Evolutionary conservation across 495 filamentous ascomycete species (phyloP), one percentile per base, ranked within the genome.

Genomic region (Podospora pseudopauciseta): DNA sequence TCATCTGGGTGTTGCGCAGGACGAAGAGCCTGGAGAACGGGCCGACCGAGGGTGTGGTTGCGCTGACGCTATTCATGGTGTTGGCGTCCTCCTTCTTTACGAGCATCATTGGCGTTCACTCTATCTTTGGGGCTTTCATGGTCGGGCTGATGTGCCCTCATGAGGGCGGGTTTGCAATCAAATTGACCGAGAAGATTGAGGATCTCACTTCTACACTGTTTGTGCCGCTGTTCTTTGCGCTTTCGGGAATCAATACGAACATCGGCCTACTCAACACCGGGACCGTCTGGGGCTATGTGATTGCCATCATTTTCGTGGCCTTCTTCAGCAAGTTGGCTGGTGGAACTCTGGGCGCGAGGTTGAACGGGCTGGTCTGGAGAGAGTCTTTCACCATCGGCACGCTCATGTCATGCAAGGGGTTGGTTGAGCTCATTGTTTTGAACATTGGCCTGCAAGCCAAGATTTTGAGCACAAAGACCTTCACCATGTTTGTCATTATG

Each of bases 401-500:
- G 27, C 77, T 97, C 74, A 97, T 97, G 94, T 95, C 91, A 76
- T 97, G 94, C 77, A 97, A 97, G 77, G 94, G 94, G 63, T 82
- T 97, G 65, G 91, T 97, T 0, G 94, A 97, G 77, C 82, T 97
- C 55, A 97, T 97, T 78, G 94, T 97, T 1, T 76, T 97, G 88
- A 97, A 97, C 72, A 96, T 97, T 75, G 94, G 94, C 18, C 84
- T 96, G 15, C 90, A 95, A 84, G 94, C 94, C 23, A 89, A 89
- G 68, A 97, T 97, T 69, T 79, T 97, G 49, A 93, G 89, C 68
- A 84, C 84, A 19, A 85, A 88, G 30, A 97, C 94, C 1, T 97
- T 97, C 74, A 97, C 94, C 27, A 97, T 97, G 63, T 97, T 97
- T 65, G 94, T 97, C 32, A 91, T 97, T 68, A 97, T 97, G 85